Base-by-base conservation (phyloP, 2,329 filamentous ascomycete genomes). In the Scolecobasidium constrictum region DNA sequence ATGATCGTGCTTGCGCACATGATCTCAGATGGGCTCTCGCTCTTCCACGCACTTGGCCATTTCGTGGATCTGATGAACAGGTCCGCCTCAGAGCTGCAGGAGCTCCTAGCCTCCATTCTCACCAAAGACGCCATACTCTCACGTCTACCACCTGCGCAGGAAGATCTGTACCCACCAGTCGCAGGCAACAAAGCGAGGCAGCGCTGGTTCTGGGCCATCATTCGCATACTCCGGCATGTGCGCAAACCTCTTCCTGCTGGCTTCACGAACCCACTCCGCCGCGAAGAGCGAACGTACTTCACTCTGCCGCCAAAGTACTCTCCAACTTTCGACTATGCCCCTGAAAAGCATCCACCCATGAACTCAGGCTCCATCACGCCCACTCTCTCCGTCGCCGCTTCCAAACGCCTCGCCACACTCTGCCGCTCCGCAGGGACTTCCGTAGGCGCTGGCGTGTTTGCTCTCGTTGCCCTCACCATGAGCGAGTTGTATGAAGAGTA, bases 181-280 rank as follows among this genome's bases (percentile, higher is more conserved):
- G 35, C 51, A 1, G 64, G 64, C 22, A 62, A 48, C 17, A 42
- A 42, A 28, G 66, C 65, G 2, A 51, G 62, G 16, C 56, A 62
- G 50, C 55, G 66, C 38, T 70, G 67, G 66, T 68, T 66, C 49
- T 70, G 67, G 67, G 58, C 60, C 4, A 57, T 71, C 5, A 58
- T 64, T 6, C 54, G 65, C 16, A 58, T 69, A 5, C 55, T 69
- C 13, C 52, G 67, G 4, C 62, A 69, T 42, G 58, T 67, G 2
- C 51, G 61, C 4, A 63, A 54, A 36, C 56, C 60, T 1, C 52
- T 63, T 1, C 59, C 62, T 11, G 54, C 53, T 5, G 63, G 61
- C 2, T 66, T 71, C 43, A 20, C 51, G 3, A 69, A 68, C 43
- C 67, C 67, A 0, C 51, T 69, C 4, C 50, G 52, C 13, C 52